Percentiles rank a stretch among this genome's conserved stretches.
Conservation (phyloP, 139 green algal species). For the Nannochloris sp. region DNA sequence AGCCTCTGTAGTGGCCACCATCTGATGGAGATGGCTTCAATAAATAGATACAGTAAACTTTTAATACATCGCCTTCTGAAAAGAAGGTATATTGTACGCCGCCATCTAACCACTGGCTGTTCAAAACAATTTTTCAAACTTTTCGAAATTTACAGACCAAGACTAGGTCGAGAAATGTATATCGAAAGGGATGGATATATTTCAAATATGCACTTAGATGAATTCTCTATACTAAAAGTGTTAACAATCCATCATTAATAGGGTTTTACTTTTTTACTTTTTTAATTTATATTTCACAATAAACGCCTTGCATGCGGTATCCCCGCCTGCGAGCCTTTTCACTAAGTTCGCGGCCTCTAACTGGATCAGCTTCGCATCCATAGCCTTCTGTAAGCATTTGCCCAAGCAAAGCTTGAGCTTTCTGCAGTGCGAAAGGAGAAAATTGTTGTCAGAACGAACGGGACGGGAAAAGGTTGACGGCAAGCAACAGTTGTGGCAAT, state of each 20-base stretch:
- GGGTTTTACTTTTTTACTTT: background rate
- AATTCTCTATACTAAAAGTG: background rate
- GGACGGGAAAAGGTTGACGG: background rate
- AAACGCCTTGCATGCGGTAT: constrained; percentile 69
- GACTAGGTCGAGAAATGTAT: no score
- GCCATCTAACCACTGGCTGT: no score
- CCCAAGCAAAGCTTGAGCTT: constrained; percentile 62
- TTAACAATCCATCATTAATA: background rate
- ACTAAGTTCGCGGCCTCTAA: constrained; percentile 45
- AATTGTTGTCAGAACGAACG: no score
- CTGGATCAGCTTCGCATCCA: constrained; percentile 48
- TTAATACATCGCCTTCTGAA: no score
- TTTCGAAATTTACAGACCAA: no score
- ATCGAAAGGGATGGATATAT: no score
- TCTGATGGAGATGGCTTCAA: no score
- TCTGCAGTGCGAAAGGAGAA: constrained; percentile 32
- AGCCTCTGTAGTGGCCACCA: no score
- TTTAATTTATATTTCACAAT: constrained; percentile 38
- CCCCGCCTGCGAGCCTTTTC: constrained; percentile 52
- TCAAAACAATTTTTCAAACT: no score
- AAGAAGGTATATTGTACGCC: no score
- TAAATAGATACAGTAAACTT: no score
- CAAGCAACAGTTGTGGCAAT: background rate
- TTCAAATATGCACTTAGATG: no score
- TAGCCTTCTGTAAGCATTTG: constrained; percentile 77